phyloP scores from a whole-genome alignment of 1,284 basidiomycete genomes.

The Ceratobasidium sp. region DNA sequence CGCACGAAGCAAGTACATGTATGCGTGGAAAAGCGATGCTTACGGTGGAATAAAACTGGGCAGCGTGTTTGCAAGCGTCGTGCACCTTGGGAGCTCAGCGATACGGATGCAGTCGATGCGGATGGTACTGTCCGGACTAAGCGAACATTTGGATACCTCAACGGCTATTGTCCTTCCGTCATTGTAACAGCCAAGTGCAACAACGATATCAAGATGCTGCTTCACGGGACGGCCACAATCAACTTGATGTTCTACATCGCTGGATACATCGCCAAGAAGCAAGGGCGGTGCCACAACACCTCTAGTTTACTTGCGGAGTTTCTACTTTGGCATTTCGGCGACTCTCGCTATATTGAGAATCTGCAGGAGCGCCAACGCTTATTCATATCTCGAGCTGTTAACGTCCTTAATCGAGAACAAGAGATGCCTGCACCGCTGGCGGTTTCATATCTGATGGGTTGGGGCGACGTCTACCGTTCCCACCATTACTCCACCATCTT shows the following conservation, averaged over 20 bases:
- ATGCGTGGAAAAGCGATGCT: constrained; percentile 54
- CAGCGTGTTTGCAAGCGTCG: constrained; percentile 56
- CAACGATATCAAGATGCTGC: constrained; percentile 57
- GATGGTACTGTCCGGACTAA: constrained; percentile 5
- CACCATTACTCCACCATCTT: constrained; percentile 6
- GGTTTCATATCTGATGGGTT: constrained; percentile 34
- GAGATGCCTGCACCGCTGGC: constrained; percentile 44
- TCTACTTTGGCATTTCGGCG: not conserved
- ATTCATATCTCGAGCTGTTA: constrained; percentile 38
- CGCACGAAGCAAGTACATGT: constrained; percentile 11
- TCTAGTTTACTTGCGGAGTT: constrained; percentile 37
- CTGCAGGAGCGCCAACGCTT: not conserved
- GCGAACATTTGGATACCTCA: constrained; percentile 54
- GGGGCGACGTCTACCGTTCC: constrained; percentile 9
- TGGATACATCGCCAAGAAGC: constrained; percentile 53
- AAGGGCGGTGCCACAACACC: constrained; percentile 52
- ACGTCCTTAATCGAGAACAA: constrained; percentile 35
- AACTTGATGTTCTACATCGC: constrained; percentile 46
- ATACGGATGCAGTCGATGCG: constrained; percentile 51
- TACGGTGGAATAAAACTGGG: constrained; percentile 51
- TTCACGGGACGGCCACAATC: constrained; percentile 26
- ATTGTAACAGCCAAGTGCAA: constrained; percentile 54
- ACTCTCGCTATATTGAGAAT: not conserved
- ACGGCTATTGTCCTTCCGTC: constrained; percentile 55
- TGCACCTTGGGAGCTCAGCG: constrained; percentile 55